phyloP scores from a whole-genome alignment of 257 asterid species.

The Fraxinus quadrangulata region DNA sequence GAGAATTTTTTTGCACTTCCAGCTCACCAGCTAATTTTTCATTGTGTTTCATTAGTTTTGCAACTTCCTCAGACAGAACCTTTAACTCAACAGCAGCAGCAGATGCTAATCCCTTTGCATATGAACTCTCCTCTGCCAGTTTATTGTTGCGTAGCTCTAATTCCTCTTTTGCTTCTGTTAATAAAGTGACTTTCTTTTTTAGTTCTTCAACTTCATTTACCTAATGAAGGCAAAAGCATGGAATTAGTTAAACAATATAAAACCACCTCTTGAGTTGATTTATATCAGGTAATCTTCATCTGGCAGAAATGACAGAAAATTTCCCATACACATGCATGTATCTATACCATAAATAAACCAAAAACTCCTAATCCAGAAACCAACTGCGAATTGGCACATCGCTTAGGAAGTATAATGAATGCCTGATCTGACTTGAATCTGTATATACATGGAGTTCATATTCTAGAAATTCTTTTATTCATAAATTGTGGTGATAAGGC shows the following conservation, averaged over 20 bases:
- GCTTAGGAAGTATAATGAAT: too few relatives aligned
- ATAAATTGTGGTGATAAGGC: too few relatives aligned
- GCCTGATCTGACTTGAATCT: background rate
- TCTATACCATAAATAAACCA: too few relatives aligned
- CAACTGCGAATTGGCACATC: background rate
- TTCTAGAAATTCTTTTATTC: too few relatives aligned
- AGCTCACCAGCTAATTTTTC: slow-evolving; percentile 72
- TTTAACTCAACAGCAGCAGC: slow-evolving; percentile 98
- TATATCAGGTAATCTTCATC: slow-evolving; percentile 8
- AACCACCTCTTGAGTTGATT: slow-evolving; percentile 10
- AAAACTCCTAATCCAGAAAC: background rate
- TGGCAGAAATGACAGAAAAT: background rate
- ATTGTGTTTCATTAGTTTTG: slow-evolving; percentile 96
- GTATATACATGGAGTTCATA: too few relatives aligned
- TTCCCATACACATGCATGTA: background rate
- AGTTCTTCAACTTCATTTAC: slow-evolving; percentile 74
- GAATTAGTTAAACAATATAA: slow-evolving; percentile 17
- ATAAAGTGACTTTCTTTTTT: slow-evolving; percentile 49
- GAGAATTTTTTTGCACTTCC: slow-evolving; percentile 65
- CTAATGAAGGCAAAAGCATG: slow-evolving; percentile 35
- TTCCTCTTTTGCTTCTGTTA: slow-evolving; percentile 64
- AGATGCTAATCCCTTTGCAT: slow-evolving; percentile 97
- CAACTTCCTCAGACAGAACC: slow-evolving; percentile 93
- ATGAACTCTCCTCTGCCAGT: slow-evolving; percentile 92
- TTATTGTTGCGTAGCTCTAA: slow-evolving; percentile 78